Evolutionary conservation across 2,329 filamentous ascomycete genomes (phyloP), one percentile per base, ranked within the genome.

Genomic region (Atkinsonella texensis): DNA sequence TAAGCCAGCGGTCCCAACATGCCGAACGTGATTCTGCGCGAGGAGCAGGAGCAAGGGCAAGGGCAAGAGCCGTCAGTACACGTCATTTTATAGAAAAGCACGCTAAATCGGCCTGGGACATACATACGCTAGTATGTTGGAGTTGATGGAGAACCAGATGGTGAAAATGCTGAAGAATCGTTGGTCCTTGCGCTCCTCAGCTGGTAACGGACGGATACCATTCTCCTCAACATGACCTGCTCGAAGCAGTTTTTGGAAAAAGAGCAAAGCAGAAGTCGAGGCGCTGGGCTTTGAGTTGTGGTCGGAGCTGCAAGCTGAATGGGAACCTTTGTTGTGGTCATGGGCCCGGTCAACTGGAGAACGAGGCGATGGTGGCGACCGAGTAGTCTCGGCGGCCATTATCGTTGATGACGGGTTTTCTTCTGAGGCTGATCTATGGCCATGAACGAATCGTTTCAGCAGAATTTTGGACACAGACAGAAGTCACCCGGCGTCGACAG

Each of bases 1-100:
- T 75, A 80, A 12, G 69, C 60, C 41, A 74, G 63, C 4, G 79
- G 79, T 0, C 79, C 80, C 1, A 82, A 70, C 73, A 84, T 79
- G 53, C 81, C 81, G 58, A 82, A 83, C 0, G 79, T 78, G 53
- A 84, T 76, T 2, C 79, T 76, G 31, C 17, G 47, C 20, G 20
- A 23, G 20, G 20, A 23, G 20, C 20, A 23, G 20, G 20, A 23
- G 20, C 20, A 23, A 23, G 20, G 4, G 20, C 20, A 23, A 23
- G 20, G 4, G 20, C 20, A 23, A 23, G 20, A 23, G 20, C 20
- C 20, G 20, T 23, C 20, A 23, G n/a, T n/a, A n/a, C n/a, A n/a
- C n/a, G n/a, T n/a, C n/a, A n/a, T n/a, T n/a, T n/a, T n/a, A n/a
- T n/a, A n/a, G n/a, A n/a, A n/a, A n/a, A n/a, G 20, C 20, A 23